Evolutionary conservation across 805 yeast genomes (phyloP).

Genomic region (Hanseniaspora pseudoguilliermondii): DNA sequence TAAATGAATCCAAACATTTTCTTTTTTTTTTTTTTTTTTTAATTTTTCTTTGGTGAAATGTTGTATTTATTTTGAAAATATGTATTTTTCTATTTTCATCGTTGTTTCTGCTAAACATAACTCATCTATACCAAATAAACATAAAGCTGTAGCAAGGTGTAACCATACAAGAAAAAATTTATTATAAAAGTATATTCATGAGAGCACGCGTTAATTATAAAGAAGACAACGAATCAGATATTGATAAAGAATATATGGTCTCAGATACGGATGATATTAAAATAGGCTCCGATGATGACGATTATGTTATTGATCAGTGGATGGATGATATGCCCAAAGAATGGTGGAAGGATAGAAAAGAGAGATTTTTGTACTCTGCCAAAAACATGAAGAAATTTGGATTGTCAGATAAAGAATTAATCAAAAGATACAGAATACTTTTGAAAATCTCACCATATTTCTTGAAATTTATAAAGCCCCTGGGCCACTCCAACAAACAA

Average conservation of each 20-base stretch:
- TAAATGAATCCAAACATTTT: too few species aligned
- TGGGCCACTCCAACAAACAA: conserved; percentile 11
- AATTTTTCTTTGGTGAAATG: too few species aligned
- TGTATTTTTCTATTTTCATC: too few species aligned
- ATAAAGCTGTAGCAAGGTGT: too few species aligned
- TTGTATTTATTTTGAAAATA: too few species aligned
- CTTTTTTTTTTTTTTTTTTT: too few species aligned
- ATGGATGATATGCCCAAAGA: conserved; percentile 12
- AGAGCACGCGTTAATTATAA: conserved; percentile 1
- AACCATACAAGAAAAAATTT: too few species aligned
- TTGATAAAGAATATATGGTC: conserved; percentile 7
- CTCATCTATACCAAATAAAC: too few species aligned
- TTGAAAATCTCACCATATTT: conserved; percentile 12
- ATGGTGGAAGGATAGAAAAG: conserved; percentile 7
- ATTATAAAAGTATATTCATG: background rate
- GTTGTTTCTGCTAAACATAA: too few species aligned
- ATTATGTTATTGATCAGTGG: conserved; percentile 9
- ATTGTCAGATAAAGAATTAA: conserved; percentile 10
- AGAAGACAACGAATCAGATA: conserved; percentile 7
- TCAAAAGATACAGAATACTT: conserved; percentile 14
- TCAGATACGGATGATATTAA: conserved; percentile 1
- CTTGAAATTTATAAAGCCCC: conserved; percentile 4
- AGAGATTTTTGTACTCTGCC: background rate
- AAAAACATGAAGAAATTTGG: conserved; percentile 11
- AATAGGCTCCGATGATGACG: background rate